Percentiles rank a stretch among this genome's conserved stretches.
phyloP scores from a whole-genome alignment of 495 filamentous ascomycete species.

The Tuber umbilicatum region DNA sequence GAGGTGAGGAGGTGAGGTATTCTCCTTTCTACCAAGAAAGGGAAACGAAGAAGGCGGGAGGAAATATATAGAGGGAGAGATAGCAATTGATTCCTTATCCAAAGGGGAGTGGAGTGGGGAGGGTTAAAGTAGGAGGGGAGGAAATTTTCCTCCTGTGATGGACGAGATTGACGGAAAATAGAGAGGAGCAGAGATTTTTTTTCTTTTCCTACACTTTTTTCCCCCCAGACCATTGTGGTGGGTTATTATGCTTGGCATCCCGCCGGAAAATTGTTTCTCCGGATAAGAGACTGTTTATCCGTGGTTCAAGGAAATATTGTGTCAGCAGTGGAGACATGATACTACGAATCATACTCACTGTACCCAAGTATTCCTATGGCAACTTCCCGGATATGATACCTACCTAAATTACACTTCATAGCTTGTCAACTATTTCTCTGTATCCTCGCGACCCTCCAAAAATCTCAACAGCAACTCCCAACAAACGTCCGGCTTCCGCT shows the following conservation, averaged over 20 bases:
- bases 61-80: neutral
- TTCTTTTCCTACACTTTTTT: neutral
- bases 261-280: neutral
- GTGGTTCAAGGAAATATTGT: neutral
- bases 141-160: conserved; percentile 32
- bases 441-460: no score
- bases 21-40: conserved; percentile 20
- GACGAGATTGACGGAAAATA: conserved; percentile 10
- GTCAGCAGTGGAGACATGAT: neutral
- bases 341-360: no score
- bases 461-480: no score
- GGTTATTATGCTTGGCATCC: neutral
- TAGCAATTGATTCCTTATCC: neutral
- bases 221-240: neutral
- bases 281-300: neutral
- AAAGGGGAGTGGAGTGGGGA: conserved; percentile 1
- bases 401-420: no score
- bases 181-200: conserved; percentile 2
- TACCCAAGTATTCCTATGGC: no score
- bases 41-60: conserved; percentile 12
- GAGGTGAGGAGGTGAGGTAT: neutral
- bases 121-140: conserved; percentile 9
- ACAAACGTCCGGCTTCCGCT: no score
- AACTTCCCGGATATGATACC: no score
- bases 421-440: no score